Percentiles rank a stretch among this genome's conserved stretches.
Conservation (phyloP, 768 basidiomycete genomes). For the Flagelloscypha sp. region DNA sequence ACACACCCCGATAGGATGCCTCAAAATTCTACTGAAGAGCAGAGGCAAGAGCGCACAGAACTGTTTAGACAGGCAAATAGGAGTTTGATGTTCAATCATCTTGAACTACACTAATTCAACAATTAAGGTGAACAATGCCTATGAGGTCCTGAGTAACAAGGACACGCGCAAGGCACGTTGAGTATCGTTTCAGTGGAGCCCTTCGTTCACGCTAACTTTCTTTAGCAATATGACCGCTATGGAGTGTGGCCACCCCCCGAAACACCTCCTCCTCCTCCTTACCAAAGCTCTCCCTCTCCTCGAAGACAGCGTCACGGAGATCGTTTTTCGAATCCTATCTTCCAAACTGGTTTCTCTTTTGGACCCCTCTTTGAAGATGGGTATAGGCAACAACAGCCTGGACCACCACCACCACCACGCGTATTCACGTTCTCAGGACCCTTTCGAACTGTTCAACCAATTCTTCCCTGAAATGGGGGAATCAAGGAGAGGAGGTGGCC, state of each 20-base stretch:
- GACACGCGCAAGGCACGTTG: conserved; percentile 45
- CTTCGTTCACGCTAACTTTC: conserved; percentile 1
- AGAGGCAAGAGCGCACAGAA: too few species aligned
- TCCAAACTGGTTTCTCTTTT: conserved; percentile 13
- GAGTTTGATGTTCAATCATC: conserved; percentile 9
- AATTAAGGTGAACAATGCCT: conserved; percentile 66
- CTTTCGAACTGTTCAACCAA: conserved; percentile 26
- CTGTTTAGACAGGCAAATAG: conserved; percentile 32
- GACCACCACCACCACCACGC: conserved; percentile 21
- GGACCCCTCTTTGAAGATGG: too few species aligned
- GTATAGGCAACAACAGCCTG: too few species aligned
- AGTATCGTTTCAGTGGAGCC: background rate
- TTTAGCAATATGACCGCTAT: conserved; percentile 57
- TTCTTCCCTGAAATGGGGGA: conserved; percentile 24
- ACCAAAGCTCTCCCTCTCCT: conserved; percentile 11
- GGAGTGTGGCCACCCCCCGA: conserved; percentile 68
- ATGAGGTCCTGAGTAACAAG: conserved; percentile 61
- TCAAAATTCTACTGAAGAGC: conserved; percentile 53
- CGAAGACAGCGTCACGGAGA: too few species aligned
- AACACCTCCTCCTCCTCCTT: background rate
- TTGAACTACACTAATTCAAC: background rate
- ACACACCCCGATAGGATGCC: conserved; percentile 73
- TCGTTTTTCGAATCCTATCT: conserved; percentile 16
- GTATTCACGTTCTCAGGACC: conserved; percentile 17
- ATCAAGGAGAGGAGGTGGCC: too few species aligned